Conservation (phyloP, 108 stramenopile species). For the Cylindrotheca fusiformis region DNA sequence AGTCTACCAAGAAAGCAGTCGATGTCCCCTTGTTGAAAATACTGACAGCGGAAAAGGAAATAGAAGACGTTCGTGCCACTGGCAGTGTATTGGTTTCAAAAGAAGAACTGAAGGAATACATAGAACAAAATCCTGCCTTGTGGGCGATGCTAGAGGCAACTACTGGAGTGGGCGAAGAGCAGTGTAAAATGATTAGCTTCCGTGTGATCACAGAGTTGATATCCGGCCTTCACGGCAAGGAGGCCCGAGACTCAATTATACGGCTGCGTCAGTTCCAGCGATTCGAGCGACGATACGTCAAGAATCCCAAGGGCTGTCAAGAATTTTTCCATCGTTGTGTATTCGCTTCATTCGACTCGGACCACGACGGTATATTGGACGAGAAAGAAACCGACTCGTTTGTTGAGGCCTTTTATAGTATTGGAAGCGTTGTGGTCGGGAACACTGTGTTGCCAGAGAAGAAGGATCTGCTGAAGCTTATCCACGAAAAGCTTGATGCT, state of each 20-base stretch:
- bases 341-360: constrained; percentile 15
- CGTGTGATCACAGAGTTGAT: constrained; percentile 9
- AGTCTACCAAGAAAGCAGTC: constrained; percentile 9
- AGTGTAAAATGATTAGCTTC: constrained; percentile 5
- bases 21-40: constrained; percentile 4
- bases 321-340: constrained; percentile 23
- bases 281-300: constrained; percentile 6
- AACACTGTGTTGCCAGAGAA: constrained; percentile 12
- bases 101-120: constrained; percentile 13
- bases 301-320: constrained; percentile 18
- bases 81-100: constrained; percentile 14
- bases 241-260: background rate
- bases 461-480: constrained; percentile 2
- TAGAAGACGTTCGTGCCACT: constrained; percentile 6
- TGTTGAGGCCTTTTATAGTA: constrained; percentile 14
- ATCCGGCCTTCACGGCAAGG: constrained; percentile 5
- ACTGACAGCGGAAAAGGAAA: constrained; percentile 17
- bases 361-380: constrained; percentile 15
- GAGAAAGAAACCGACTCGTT: constrained; percentile 10
- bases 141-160: constrained; percentile 18
- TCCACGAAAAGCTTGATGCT: constrained; percentile 5
- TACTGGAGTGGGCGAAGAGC: constrained; percentile 6
- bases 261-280: constrained; percentile 3
- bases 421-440: constrained; percentile 15
- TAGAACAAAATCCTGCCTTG: background rate